Evolutionary conservation across 495 filamentous ascomycete genomes (phyloP).

Genomic region (Platismatia glauca): DNA sequence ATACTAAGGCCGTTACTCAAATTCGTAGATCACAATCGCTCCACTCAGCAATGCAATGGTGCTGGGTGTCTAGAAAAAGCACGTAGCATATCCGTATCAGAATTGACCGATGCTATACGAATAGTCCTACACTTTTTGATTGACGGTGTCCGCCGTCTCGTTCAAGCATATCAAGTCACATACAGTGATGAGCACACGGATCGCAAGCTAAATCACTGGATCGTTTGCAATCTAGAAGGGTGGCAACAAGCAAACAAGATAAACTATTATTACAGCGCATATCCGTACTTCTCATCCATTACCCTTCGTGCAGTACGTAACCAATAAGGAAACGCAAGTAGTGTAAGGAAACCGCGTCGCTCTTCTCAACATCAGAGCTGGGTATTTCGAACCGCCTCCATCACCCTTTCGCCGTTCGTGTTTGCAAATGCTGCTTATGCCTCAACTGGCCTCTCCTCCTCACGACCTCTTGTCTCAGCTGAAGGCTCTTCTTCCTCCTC

Average conservation of each 20-base stretch:
- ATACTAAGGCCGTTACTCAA: background rate
- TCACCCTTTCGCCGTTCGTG: background rate
- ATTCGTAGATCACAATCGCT: background rate
- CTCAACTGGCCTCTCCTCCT: slow-evolving; percentile 43
- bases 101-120: too few relatives aligned
- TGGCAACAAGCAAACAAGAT: slow-evolving; percentile 2
- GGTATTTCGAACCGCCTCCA: slow-evolving; percentile 16
- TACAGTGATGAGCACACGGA: background rate
- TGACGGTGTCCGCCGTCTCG: too few relatives aligned
- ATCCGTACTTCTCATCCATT: slow-evolving; percentile 1
- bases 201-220: background rate
- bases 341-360: slow-evolving; percentile 9
- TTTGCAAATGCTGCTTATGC: slow-evolving; percentile 16
- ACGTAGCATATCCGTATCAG: background rate
- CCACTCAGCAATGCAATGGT: background rate
- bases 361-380: slow-evolving; percentile 17
- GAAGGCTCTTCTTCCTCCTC: slow-evolving; percentile 43
- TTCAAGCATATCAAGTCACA: too few relatives aligned
- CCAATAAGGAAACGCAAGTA: slow-evolving; percentile 1
- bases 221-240: slow-evolving; percentile 7
- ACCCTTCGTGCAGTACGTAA: slow-evolving; percentile 7
- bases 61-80: background rate
- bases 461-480: slow-evolving; percentile 49
- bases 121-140: too few relatives aligned
- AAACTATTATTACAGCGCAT: slow-evolving; percentile 14